phyloP scores from a whole-genome alignment of 495 filamentous ascomycete genomes.

The Chaetomium tenue region DNA sequence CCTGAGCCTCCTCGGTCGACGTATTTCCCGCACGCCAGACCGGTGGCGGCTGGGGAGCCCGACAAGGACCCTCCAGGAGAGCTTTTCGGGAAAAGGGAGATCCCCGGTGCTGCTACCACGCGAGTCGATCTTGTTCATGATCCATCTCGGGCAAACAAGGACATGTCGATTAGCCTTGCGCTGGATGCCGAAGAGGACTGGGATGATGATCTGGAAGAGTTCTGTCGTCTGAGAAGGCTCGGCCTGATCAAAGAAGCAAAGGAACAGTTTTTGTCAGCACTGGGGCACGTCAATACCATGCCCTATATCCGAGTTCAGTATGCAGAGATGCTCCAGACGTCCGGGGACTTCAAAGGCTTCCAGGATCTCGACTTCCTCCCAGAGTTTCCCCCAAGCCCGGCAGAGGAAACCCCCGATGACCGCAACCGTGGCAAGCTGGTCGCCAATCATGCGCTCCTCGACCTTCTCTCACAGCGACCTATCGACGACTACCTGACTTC shows the following conservation, averaged over 20 bases:
- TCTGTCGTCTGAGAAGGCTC: slow-evolving; percentile 28
- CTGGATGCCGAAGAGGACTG: slow-evolving; percentile 27
- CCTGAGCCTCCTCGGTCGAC: not conserved
- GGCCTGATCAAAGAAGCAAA: slow-evolving; percentile 28
- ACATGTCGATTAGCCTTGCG: slow-evolving; percentile 21
- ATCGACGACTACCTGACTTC: not conserved
- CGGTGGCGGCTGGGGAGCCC: not conserved
- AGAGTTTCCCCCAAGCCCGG: not conserved
- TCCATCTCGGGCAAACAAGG: slow-evolving; percentile 21
- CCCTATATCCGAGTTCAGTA: slow-evolving; percentile 28
- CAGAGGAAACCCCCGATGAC: not conserved
- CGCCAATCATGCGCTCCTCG: slow-evolving; percentile 19
- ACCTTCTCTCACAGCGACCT: slow-evolving; percentile 8
- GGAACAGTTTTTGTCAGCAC: slow-evolving; percentile 15
- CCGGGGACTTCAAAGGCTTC: slow-evolving; percentile 23
- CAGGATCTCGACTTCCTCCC: not conserved
- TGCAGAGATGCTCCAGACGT: slow-evolving; percentile 26
- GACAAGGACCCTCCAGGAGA: slow-evolving; percentile 1
- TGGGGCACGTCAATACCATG: slow-evolving; percentile 10
- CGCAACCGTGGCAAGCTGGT: slow-evolving; percentile 14
- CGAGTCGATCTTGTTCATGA: slow-evolving; percentile 25
- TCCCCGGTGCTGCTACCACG: not conserved
- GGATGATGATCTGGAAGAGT: slow-evolving; percentile 24
- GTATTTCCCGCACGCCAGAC: not conserved
- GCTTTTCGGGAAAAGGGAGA: not conserved